phyloP scores from a whole-genome alignment of 202 grass and related monocot genomes.

The Cymbopogon flexuosus region DNA sequence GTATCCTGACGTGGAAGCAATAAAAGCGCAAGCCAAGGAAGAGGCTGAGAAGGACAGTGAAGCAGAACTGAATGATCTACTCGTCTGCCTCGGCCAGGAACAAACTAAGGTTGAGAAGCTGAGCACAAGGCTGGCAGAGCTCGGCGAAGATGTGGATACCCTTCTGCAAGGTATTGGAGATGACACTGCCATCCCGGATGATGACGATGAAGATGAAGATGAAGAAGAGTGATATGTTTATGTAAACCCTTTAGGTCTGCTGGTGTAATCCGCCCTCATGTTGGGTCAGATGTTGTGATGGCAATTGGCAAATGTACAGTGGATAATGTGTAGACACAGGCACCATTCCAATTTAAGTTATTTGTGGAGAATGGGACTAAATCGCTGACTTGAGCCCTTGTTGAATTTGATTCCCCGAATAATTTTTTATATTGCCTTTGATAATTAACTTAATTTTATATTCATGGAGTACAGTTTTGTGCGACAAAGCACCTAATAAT shows the following conservation, averaged over 20 bases:
- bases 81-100: constrained; percentile 94
- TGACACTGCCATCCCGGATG: constrained; percentile 57
- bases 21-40: constrained; percentile 74
- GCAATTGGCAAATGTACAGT: constrained; percentile 38
- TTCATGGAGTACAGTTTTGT: not conserved
- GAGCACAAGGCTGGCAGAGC: constrained; percentile 62
- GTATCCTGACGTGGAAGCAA: constrained; percentile 60
- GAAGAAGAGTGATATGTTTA: not conserved
- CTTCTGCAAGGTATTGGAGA: constrained; percentile 85
- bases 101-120: constrained; percentile 97
- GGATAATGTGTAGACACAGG: constrained; percentile 27
- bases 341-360: constrained; percentile 23
- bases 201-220: constrained; percentile 34
- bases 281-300: constrained; percentile 32
- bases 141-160: constrained; percentile 73
- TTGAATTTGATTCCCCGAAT: constrained; percentile 23
- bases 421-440: not conserved
- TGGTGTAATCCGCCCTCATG: constrained; percentile 21
- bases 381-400: not conserved
- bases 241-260: not conserved
- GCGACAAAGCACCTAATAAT: not conserved
- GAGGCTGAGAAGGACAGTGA: constrained; percentile 87
- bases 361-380: constrained; percentile 14
- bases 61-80: constrained; percentile 79
- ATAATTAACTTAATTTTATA: not conserved